Conservation (phyloP, 768 basidiomycete species). For the Coprinopsis sp. region DNA sequence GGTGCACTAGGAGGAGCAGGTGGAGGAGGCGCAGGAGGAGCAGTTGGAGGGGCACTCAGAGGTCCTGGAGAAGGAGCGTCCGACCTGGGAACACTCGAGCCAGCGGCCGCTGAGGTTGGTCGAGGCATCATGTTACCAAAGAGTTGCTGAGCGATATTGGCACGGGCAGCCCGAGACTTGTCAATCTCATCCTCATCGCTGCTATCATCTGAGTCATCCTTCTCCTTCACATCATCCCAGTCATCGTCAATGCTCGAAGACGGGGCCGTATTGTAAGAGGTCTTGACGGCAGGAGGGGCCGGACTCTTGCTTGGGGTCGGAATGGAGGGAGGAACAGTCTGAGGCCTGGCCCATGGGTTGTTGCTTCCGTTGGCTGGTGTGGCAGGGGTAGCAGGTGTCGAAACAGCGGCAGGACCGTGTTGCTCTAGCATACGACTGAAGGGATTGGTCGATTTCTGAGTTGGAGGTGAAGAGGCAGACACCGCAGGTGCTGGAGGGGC, state of each 20-base stretch:
- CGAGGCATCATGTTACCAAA: conserved; percentile 72
- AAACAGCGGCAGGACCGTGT: conserved; percentile 20
- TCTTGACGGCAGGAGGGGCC: conserved; percentile 47
- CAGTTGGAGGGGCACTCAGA: conserved; percentile 18
- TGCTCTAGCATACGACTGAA: conserved; percentile 67
- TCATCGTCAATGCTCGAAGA: conserved; percentile 55
- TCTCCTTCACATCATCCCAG: conserved; percentile 82
- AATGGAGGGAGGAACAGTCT: conserved; percentile 26
- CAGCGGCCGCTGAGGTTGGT: conserved; percentile 50
- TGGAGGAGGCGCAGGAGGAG: conserved; percentile 29
- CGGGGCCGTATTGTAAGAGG: conserved; percentile 60
- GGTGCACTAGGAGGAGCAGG: conserved; percentile 36
- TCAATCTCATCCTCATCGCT: conserved; percentile 78
- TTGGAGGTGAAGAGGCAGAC: too few relatives aligned
- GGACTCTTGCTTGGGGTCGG: conserved; percentile 48
- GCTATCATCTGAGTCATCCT: conserved; percentile 46
- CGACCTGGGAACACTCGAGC: conserved; percentile 46
- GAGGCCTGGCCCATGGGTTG: conserved; percentile 63
- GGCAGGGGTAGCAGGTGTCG: conserved; percentile 26
- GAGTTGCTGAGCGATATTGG: conserved; percentile 70
- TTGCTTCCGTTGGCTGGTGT: conserved; percentile 38
- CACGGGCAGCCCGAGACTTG: conserved; percentile 57
- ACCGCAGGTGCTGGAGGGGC: conserved; percentile 23
- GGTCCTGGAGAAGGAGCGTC: conserved; percentile 33
- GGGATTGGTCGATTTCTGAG: conserved; percentile 69